Conservation (phyloP, 2,329 filamentous ascomycete genomes). For the Hysterium pulicare region DNA sequence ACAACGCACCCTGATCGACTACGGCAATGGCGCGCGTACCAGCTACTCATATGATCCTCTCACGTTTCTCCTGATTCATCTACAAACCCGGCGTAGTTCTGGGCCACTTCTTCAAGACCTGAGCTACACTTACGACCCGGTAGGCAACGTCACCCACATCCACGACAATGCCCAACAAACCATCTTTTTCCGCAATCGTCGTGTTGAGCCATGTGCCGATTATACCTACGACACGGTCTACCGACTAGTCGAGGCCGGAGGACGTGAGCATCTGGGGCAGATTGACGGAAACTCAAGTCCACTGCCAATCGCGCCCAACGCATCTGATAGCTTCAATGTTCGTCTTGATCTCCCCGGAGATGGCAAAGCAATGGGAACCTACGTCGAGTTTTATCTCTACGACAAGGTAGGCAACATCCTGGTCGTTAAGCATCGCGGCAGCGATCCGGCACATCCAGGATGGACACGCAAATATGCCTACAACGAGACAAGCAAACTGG, state of each 20-base stretch:
- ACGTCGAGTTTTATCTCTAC: slow-evolving; percentile 14
- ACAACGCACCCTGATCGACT: neutral
- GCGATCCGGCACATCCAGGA: neutral
- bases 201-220: slow-evolving; percentile 10
- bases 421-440: slow-evolving; percentile 7
- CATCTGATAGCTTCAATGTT: neutral
- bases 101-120: slow-evolving; percentile 11
- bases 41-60: neutral
- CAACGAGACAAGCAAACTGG: slow-evolving; percentile 9
- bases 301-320: neutral
- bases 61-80: neutral
- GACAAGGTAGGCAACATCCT: slow-evolving; percentile 14
- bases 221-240: slow-evolving; percentile 8
- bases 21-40: neutral
- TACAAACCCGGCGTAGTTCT: neutral
- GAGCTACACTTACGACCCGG: slow-evolving; percentile 16
- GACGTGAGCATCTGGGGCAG: slow-evolving; percentile 9
- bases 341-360: neutral
- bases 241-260: slow-evolving; percentile 6
- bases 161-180: slow-evolving; percentile 17
- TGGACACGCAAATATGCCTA: slow-evolving; percentile 15
- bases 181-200: slow-evolving; percentile 17
- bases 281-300: too few relatives aligned
- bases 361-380: slow-evolving; percentile 6
- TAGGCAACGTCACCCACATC: slow-evolving; percentile 12